phyloP scores from a whole-genome alignment of 768 basidiomycete species.

The Cystofilobasidium capitatum region DNA sequence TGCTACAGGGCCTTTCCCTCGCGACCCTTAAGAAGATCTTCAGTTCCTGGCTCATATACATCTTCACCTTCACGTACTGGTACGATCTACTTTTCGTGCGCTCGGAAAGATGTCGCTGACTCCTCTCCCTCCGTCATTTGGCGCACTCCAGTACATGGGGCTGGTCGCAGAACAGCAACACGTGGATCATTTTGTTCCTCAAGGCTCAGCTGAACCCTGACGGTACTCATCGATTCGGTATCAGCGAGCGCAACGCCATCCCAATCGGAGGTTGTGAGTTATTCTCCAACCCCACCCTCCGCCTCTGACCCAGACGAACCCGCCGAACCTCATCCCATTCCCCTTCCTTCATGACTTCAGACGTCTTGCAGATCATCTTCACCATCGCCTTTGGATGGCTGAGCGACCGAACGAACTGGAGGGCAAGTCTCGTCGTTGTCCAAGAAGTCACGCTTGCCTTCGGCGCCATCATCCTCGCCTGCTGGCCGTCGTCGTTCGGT shows the following conservation, averaged over 20 bases:
- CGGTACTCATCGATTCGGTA: constrained; percentile 27
- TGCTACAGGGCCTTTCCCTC: constrained; percentile 9
- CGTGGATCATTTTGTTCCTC: constrained; percentile 32
- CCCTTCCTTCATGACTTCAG: too few species aligned
- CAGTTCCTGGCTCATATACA: constrained; percentile 27
- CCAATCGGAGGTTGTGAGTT: constrained; percentile 29
- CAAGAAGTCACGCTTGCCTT: constrained; percentile 26
- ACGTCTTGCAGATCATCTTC: constrained; percentile 30
- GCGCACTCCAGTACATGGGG: too few species aligned
- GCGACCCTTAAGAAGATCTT: constrained; percentile 28
- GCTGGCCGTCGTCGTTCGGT: constrained; percentile 29
- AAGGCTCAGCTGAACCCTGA: constrained; percentile 30
- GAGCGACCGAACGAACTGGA: constrained; percentile 27
- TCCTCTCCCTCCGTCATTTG: too few species aligned
- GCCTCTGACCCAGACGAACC: background rate
- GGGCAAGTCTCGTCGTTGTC: constrained; percentile 26
- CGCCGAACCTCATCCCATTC: too few species aligned
- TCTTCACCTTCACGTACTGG: constrained; percentile 24
- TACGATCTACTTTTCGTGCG: too few species aligned
- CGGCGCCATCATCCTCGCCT: constrained; percentile 23
- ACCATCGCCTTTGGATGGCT: constrained; percentile 30
- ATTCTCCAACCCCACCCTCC: too few species aligned
- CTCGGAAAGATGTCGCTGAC: too few species aligned
- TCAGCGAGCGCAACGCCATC: constrained; percentile 31
- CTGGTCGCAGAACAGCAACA: constrained; percentile 29